Evolutionary conservation across 2,329 filamentous ascomycete genomes (phyloP).

Genomic region (Colletotrichum sp.): DNA sequence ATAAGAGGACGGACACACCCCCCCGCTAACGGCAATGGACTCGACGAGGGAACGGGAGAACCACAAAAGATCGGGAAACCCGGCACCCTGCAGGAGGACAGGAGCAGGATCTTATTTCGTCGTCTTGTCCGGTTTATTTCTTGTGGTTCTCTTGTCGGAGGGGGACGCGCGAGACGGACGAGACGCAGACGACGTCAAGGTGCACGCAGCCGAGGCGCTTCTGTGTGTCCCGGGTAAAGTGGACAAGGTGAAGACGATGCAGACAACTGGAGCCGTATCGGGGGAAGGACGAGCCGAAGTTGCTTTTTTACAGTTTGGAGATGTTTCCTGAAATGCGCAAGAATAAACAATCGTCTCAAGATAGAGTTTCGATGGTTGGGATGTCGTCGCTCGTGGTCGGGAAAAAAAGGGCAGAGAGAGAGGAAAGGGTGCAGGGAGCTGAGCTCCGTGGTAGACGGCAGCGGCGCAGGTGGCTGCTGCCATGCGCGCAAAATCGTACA

Average conservation of each 20-base stretch:
- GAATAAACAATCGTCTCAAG: background rate
- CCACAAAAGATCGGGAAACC: constrained; percentile 3
- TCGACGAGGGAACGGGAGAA: constrained; percentile 7
- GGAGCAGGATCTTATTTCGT: constrained; percentile 1
- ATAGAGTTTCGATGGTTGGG: background rate
- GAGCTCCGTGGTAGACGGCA: background rate
- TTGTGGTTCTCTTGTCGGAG: background rate
- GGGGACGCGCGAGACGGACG: background rate
- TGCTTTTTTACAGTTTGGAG: background rate
- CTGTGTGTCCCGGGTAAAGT: background rate
- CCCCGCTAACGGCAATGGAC: background rate
- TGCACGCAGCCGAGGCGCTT: background rate
- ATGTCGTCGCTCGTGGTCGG: background rate
- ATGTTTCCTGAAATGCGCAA: background rate
- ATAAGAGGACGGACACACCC: constrained; percentile 12
- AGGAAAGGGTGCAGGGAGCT: background rate
- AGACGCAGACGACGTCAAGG: background rate
- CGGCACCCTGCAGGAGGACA: constrained; percentile 12
- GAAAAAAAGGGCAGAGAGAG: background rate
- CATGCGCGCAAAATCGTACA: background rate
- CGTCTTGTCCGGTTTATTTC: background rate
- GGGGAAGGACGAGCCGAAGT: background rate
- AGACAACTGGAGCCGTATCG: background rate
- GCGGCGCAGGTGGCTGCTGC: background rate
- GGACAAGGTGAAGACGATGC: background rate